Base-by-base conservation (phyloP, 805 yeast genomes). In the Candida rishiriensis region DNA sequence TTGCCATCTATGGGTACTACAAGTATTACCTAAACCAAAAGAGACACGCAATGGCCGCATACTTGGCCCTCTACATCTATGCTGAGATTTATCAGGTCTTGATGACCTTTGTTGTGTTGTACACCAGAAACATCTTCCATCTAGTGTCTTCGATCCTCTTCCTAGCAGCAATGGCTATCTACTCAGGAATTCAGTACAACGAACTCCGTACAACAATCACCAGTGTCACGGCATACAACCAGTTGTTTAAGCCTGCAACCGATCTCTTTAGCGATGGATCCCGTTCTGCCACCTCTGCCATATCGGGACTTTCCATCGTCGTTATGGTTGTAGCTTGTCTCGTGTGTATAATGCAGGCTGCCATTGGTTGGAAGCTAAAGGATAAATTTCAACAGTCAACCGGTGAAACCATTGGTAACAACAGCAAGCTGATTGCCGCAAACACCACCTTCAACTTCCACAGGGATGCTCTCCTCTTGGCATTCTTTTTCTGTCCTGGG, bases 131-230 rank as follows among this genome's bases (percentile, higher is more conserved):
- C 49, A 57, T 69, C 52, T 57, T 69, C 45, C 60, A 70, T n/a
- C 48, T 71, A 15, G 43, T 57, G 7, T 57, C 65, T 46, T 59
- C 70, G 3, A 42, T 49, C 39, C 18, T 58, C 11, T 72, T 71
- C 46, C 65, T 71, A 43, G 61, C 60, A 5, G 66, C 69, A 34
- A 70, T 72, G 75, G 59, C 69, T 42, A 54, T 71, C 5, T 72
- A 71, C 50, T 65, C 74, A 1, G 76, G 76, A 3, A 64, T 71
- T 34, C 75, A 72, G 47, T 70, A 60, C 46, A 47, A 56, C 36
- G 76, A 71, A 55, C 51, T 71, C 32, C 44, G 52, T 3, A 40
- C 47, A 4, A 47, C 59, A 4, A 54, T 70, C n/a, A 44, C 51
- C 8, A 43, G 44, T 38, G 42, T 51, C 14, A 31, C 36, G 7